phyloP scores from a whole-genome alignment of 257 asterid genomes.

The Rauvolfia tetraphylla region DNA sequence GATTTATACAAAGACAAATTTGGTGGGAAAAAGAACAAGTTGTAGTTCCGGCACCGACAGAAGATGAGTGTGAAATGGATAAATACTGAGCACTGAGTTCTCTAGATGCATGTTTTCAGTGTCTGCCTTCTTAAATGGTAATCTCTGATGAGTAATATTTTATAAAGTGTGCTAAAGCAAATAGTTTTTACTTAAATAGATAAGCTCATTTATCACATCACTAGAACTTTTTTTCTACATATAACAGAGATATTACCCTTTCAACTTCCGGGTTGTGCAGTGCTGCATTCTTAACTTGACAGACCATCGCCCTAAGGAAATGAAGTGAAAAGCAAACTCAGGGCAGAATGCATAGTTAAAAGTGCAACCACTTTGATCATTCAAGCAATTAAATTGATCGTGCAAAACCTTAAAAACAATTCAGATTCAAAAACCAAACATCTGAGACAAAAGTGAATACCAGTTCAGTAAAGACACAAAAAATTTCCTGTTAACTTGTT shows the following conservation, averaged over 20 bases:
- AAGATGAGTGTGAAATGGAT: not conserved
- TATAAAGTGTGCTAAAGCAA: not conserved
- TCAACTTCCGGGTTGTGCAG: constrained; percentile 52
- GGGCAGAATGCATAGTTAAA: constrained; percentile 5
- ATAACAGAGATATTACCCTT: constrained; percentile 46
- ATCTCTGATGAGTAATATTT: not conserved
- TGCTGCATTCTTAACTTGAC: constrained; percentile 46
- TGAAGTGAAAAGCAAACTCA: constrained; percentile 18
- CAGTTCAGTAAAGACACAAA: not conserved
- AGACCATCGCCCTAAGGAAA: constrained; percentile 46
- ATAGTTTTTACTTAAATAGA: not conserved
- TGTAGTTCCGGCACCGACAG: not conserved
- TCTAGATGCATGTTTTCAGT: not conserved
- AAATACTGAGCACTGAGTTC: not conserved
- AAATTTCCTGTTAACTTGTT: not conserved
- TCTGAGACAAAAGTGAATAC: too few relatives aligned
- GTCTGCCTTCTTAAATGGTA: not conserved
- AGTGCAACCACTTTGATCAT: not conserved
- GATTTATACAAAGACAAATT: not conserved
- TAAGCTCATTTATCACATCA: not conserved
- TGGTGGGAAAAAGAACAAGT: not conserved
- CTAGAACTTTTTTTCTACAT: not conserved
- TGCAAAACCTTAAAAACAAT: constrained; percentile 1
- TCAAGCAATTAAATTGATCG: not conserved
- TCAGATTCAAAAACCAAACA: not conserved